Conservation (phyloP, 805 yeast genomes). For the Hanseniaspora pseudoguilliermondii region DNA sequence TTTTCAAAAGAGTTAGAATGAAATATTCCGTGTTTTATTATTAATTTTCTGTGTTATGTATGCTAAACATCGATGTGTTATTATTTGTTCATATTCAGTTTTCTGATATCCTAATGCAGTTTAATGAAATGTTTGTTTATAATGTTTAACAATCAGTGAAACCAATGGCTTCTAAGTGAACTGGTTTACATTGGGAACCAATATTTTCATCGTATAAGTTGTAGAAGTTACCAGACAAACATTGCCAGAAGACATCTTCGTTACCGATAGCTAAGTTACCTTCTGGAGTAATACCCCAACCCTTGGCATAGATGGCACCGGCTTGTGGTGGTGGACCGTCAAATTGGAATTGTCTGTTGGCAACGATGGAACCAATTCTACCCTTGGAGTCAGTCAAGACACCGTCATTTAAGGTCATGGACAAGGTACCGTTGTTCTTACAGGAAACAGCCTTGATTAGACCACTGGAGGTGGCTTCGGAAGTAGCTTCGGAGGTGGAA, state of each 20-base stretch:
- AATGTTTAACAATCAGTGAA: constrained; percentile 35
- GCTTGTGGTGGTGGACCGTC: constrained; percentile 74
- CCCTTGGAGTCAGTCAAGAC: constrained; percentile 43
- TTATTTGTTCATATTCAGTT: not conserved
- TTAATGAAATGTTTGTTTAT: not conserved
- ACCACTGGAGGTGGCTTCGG: constrained; percentile 17
- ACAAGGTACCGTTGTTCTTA: constrained; percentile 30
- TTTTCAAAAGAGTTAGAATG: not conserved
- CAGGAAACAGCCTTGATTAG: constrained; percentile 20
- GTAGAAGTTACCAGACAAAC: constrained; percentile 54
- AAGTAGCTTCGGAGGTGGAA: constrained; percentile 19
- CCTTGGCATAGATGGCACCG: constrained; percentile 50
- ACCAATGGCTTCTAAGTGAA: constrained; percentile 39
- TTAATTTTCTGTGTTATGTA: not conserved
- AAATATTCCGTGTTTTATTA: not conserved
- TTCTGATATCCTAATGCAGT: constrained; percentile 3
- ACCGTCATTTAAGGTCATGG: constrained; percentile 38
- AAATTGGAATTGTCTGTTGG: constrained; percentile 66
- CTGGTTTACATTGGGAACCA: constrained; percentile 45
- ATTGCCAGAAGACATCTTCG: constrained; percentile 47
- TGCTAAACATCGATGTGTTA: not conserved
- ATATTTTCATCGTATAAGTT: constrained; percentile 48
- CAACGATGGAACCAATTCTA: constrained; percentile 59
- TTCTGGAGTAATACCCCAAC: constrained; percentile 45
- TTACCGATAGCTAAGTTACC: constrained; percentile 50